phyloP scores from a whole-genome alignment of 2,329 filamentous ascomycete species.

The Pyrenophora teres region DNA sequence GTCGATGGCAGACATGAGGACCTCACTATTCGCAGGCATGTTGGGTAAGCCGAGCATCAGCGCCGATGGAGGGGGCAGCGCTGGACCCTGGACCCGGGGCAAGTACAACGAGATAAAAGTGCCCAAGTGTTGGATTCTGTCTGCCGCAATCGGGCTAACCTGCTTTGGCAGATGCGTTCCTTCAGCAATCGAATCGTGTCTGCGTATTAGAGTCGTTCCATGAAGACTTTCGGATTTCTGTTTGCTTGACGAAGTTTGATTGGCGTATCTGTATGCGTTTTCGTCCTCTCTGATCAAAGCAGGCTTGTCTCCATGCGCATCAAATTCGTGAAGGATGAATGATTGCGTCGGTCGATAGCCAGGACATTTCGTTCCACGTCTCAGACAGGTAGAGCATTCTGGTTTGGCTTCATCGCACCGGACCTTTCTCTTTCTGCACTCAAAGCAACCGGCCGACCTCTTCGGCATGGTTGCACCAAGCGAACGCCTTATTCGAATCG shows the following conservation, averaged over 20 bases:
- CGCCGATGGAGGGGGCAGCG: slow-evolving; percentile 43
- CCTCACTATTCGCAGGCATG: slow-evolving; percentile 37
- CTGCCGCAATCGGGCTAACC: slow-evolving; percentile 42
- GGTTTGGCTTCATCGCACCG: slow-evolving; percentile 45
- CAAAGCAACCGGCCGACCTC: slow-evolving; percentile 44
- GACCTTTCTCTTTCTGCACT: slow-evolving; percentile 46
- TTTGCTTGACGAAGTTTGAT: slow-evolving; percentile 21
- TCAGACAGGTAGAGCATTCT: slow-evolving; percentile 43
- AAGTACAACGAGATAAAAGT: slow-evolving; percentile 42
- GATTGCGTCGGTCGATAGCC: slow-evolving; percentile 43
- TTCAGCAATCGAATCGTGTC: slow-evolving; percentile 16
- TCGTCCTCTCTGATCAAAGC: slow-evolving; percentile 44
- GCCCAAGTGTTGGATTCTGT: slow-evolving; percentile 42
- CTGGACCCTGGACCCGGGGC: slow-evolving; percentile 33
- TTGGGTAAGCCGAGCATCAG: slow-evolving; percentile 41
- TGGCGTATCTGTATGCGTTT: slow-evolving; percentile 39
- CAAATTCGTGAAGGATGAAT: slow-evolving; percentile 44
- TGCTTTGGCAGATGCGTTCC: slow-evolving; percentile 33
- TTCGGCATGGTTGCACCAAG: slow-evolving; percentile 39
- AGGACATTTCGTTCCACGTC: slow-evolving; percentile 43
- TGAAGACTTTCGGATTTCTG: slow-evolving; percentile 6
- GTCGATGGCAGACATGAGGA: slow-evolving; percentile 40
- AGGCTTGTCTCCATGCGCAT: slow-evolving; percentile 33
- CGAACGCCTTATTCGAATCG: slow-evolving; percentile 6
- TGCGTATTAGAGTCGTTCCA: slow-evolving; percentile 13